phyloP scores from a whole-genome alignment of 202 grass and related monocot species.

The Brachypodium distachyon region DNA sequence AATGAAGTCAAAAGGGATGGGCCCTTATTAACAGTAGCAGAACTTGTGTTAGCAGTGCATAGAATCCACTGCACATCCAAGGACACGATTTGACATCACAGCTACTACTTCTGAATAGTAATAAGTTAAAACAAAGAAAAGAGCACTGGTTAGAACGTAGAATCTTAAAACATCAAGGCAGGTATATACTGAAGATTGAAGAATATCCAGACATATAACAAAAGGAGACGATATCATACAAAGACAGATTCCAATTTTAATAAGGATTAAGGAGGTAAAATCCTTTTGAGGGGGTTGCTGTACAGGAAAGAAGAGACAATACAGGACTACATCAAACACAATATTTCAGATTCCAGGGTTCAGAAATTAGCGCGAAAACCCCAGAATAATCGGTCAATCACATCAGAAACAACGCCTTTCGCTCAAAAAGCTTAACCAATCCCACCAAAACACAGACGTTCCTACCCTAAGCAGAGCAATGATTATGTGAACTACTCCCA shows the following conservation, averaged over 20 bases:
- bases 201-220: constrained; percentile 5
- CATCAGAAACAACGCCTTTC: not conserved
- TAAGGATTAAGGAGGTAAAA: not conserved
- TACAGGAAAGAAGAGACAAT: not conserved
- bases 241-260: not conserved
- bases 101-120: not conserved
- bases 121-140: not conserved
- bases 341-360: not conserved
- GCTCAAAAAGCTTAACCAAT: not conserved
- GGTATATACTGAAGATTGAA: not conserved
- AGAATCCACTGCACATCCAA: constrained; percentile 26
- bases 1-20: constrained; percentile 33
- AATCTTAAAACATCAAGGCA: not conserved
- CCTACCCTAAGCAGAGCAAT: not conserved
- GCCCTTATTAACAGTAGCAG: constrained; percentile 23
- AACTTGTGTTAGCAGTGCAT: constrained; percentile 6
- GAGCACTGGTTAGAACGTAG: not conserved
- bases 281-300: not conserved
- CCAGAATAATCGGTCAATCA: not conserved
- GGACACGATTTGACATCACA: constrained; percentile 34
- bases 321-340: not conserved
- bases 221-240: not conserved
- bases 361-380: not conserved
- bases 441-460: not conserved
- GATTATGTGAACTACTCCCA: not conserved